These are phyloP conservation scores for Erodium texanum DNA, from an alignment of 441 rosid species.

Conservation along the genomic window DNA sequence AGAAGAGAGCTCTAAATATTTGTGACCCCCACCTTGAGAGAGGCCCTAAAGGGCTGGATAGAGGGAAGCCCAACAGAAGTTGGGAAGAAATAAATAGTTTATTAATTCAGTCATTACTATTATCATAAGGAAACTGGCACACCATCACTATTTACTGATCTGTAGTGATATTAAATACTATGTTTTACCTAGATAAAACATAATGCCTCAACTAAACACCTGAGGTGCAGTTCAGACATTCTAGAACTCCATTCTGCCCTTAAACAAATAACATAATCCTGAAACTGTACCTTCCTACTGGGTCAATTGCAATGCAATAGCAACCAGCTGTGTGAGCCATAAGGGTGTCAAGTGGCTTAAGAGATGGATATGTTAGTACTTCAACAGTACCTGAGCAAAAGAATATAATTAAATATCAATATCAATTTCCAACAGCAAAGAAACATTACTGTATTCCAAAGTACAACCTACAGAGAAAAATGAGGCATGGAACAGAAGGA, in stretches of 20 bases:
- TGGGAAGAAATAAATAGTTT: no score
- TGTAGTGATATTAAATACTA: not conserved
- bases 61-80: no score
- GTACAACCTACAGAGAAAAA: not conserved
- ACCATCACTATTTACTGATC: no score
- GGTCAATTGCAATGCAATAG: conserved; percentile 96
- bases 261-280: conserved; percentile 7
- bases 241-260: not conserved
- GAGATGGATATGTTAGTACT: conserved; percentile 82
- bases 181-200: not conserved
- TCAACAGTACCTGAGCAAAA: conserved; percentile 71
- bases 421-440: not conserved
- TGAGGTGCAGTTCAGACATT: not conserved
- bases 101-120: no score
- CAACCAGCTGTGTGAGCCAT: conserved; percentile 97
- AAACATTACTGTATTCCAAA: not conserved
- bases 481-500: conserved; percentile 4
- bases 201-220: not conserved
- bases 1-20: no score
- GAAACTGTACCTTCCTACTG: conserved; percentile 61
- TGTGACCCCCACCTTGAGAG: no score
- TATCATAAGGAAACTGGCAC: no score
- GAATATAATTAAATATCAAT: not conserved
- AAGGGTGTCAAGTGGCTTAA: conserved; percentile 68
- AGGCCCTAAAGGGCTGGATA: no score